Evolutionary conservation across 306 rosid species (phyloP).

Genomic region (Vicia villosa): DNA sequence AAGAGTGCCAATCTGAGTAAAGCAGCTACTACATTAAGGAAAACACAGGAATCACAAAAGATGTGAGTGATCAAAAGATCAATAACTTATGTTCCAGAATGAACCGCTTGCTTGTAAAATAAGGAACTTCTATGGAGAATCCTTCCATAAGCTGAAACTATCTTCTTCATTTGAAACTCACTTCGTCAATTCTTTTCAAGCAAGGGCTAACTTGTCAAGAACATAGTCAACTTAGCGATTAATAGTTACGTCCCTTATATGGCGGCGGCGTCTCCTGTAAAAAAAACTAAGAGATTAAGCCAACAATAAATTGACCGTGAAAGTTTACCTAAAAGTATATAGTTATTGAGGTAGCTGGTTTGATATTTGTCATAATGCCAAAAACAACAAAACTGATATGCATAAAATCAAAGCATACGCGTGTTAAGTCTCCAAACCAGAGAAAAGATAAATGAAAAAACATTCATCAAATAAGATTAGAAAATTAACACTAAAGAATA

Average conservation of each 20-base stretch:
- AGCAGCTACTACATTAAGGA: conserved; percentile 37
- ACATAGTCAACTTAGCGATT: conserved; percentile 38
- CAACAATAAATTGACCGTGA: conserved; percentile 4
- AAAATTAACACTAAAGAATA: neutral
- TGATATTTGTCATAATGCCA: neutral
- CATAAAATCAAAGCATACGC: conserved; percentile 23
- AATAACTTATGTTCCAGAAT: conserved; percentile 30
- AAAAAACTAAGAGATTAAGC: conserved; percentile 8
- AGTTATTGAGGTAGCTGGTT: conserved; percentile 17
- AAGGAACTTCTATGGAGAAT: conserved; percentile 11
- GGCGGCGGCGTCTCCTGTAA: conserved; percentile 84
- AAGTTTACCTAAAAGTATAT: conserved; percentile 6
- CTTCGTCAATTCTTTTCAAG: conserved; percentile 36
- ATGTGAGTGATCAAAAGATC: conserved; percentile 41
- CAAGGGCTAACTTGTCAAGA: conserved; percentile 22
- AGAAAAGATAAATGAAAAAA: conserved; percentile 11
- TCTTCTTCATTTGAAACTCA: conserved; percentile 28
- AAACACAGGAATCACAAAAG: conserved; percentile 45
- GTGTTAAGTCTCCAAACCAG: conserved; percentile 16
- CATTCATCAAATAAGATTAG: neutral
- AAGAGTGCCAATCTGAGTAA: conserved; percentile 30
- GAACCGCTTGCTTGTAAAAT: conserved; percentile 32
- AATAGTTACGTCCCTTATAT: conserved; percentile 80
- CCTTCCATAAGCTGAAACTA: conserved; percentile 27
- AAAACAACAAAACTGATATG: neutral